phyloP scores from a whole-genome alignment of 306 rosid species.

The Delonix regia region DNA sequence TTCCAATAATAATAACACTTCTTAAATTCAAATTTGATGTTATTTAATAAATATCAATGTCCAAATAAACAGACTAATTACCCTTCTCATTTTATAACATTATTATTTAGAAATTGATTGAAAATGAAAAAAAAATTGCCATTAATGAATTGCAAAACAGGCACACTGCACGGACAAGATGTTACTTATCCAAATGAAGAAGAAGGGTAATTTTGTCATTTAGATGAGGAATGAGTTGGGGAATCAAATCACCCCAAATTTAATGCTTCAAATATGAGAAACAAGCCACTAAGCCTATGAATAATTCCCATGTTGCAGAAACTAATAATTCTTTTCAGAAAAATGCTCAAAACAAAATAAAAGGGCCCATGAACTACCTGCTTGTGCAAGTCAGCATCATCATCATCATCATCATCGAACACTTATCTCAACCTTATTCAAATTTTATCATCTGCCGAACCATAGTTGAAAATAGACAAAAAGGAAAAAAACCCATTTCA shows the following conservation, averaged over 20 bases:
- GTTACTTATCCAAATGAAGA: conserved; percentile 32
- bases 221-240: conserved; percentile 4
- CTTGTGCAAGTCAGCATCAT: conserved; percentile 53
- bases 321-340: conserved; percentile 37
- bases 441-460: conserved; percentile 46
- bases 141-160: conserved; percentile 4
- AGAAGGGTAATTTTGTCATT: conserved; percentile 41
- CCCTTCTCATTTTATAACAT: too few relatives aligned
- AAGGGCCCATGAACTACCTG: conserved; percentile 43
- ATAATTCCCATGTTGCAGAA: conserved; percentile 25
- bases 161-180: not conserved
- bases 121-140: conserved; percentile 13
- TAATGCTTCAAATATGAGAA: conserved; percentile 23
- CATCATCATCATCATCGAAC: conserved; percentile 54
- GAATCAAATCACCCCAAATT: conserved; percentile 37
- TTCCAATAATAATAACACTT: too few relatives aligned
- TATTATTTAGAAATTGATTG: not conserved
- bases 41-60: too few relatives aligned
- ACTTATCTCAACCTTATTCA: conserved; percentile 51
- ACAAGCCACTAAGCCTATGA: conserved; percentile 14
- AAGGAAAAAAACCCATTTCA: conserved; percentile 38
- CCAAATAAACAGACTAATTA: too few relatives aligned
- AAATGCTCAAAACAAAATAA: conserved; percentile 22
- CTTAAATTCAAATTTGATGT: too few relatives aligned
- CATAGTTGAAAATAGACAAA: conserved; percentile 46